Base-by-base conservation (phyloP, 2,329 filamentous ascomycete species). In the Talaromyces verruculosus region DNA sequence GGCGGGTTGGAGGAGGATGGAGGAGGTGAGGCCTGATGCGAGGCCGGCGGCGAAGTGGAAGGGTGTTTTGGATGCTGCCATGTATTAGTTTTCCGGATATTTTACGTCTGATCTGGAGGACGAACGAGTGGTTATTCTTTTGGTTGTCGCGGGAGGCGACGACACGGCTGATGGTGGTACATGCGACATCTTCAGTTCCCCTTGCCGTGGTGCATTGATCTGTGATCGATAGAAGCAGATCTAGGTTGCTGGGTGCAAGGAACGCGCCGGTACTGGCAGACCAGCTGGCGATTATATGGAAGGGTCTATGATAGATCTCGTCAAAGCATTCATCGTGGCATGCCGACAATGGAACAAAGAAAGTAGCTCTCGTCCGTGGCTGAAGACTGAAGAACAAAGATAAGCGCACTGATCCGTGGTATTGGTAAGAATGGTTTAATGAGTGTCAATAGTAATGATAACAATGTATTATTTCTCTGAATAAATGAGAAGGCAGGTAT, bases 31-130 rank as follows among this genome's bases (percentile, higher is more conserved):
- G 72, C 95, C 95, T 7, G 93, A 97, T 73, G 88, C 87, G 65
- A 98, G 87, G 69, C 95, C 95, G 69, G 93, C 94, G 71, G 89
- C 80, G 78, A 98, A 96, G 81, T 98, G 95, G 77, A 92, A 93
- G 70, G 87, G 75, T 5, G 80, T 78, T 73, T 80, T 79, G 25
- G 77, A 79, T 59, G 77, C 78, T 80, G 59, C 58, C 33, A 58
- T 2, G 2, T n/a, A 55, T 59, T 55, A 33, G 28, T 1, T n/a
- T 13, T 45, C 10, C 13, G 19, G 7, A 13, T 30, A 13, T 17
- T 28, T 49, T 5, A 5, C 0, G 10, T 45, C 7, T 45, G n/a
- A 19, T 22, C n/a, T 19, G 19, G 22, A 3, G 22, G 13, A 64
- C 65, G 30, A 25, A 67, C 65, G 57, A 49, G 65, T 60, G n/a